Percentiles rank a stretch among this genome's conserved stretches.
These are phyloP conservation scores for Xylaria sp. DNA, from an alignment of 495 filamentous ascomycete genomes.

Conservation along the genomic window DNA sequence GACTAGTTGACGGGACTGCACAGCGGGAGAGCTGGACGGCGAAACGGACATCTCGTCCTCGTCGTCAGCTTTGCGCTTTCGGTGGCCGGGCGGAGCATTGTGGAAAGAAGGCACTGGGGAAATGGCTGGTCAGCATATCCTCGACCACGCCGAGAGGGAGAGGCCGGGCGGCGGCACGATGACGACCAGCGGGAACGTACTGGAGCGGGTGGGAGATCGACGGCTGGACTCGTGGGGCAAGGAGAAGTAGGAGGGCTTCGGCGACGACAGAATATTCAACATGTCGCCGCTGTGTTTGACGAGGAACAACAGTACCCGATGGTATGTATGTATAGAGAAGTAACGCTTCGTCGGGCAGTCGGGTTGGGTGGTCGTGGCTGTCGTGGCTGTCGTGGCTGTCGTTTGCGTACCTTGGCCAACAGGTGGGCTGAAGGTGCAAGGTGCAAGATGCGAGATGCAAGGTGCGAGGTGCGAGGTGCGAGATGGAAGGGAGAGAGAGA, in stretches of 20 bases:
- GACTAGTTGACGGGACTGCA: conserved; percentile 65
- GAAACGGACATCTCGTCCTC: conserved; percentile 91
- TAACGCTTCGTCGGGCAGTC: conserved; percentile 2
- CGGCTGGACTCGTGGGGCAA: conserved; percentile 76
- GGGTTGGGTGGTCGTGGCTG: not conserved
- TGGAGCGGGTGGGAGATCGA: conserved; percentile 71
- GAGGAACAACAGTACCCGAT: conserved; percentile 18
- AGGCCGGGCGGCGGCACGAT: not conserved
- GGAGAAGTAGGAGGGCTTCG: conserved; percentile 72
- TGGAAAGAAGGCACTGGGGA: conserved; percentile 60
- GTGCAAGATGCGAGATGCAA: no score
- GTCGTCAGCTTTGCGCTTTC: conserved; percentile 91
- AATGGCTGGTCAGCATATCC: conserved; percentile 33
- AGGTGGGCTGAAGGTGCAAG: not conserved
- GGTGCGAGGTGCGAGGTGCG: no score
- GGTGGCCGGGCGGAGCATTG: conserved; percentile 59
- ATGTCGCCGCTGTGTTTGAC: conserved; percentile 44
- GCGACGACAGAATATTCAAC: conserved; percentile 57
- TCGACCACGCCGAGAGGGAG: not conserved
- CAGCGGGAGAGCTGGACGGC: conserved; percentile 78
- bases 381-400: no score
- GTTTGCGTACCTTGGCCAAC: not conserved
- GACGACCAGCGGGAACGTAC: conserved; percentile 54
- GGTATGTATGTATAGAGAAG: not conserved
- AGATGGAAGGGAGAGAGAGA: conserved; percentile 20